Base-by-base conservation (phyloP, 2,329 filamentous ascomycete species). In the Phyllosticta citriasiana region DNA sequence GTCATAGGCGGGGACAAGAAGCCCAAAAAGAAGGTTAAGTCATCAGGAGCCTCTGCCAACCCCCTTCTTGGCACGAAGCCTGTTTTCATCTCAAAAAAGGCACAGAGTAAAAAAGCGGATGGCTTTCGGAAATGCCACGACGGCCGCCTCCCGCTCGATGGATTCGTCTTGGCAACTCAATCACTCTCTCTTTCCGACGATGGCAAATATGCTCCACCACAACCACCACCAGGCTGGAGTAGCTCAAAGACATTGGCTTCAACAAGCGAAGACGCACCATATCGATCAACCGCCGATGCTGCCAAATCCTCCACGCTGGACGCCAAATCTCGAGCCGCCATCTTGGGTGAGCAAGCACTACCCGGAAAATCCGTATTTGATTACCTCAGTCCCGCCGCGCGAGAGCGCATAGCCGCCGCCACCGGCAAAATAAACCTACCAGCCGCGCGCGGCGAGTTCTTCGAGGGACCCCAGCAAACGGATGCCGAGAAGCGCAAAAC, bases 341-440 rank as follows among this genome's bases (percentile, higher is more conserved):
- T 96, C 0, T 80, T 97, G 1, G 92, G 92, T 40, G 93, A 97
- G 75, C 80, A 84, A 50, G 82, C 84, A 40, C 78, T 97, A 0
- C 92, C 92, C 0, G 90, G 91, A 0, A 97, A 97, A 76, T 97
- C 94, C 0, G 86, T 99, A 2, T 99, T 97, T 72, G 92, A 97
- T 74, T 99, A 89, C 73, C 82, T 99, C 65, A 89, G 89, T 0
- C 80, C 89, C 0, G 82, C 88, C 35, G 85, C 89, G 3, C 85
- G 94, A 64, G 87, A 93, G 57, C 84, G 87, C 26, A 82, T 99
- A 53, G 91, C 82, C 2, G 80, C 84, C 10, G 86, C 86, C 0
- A 91, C 90, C 2, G 92, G 92, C 1, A 91, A 86, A 62, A 75
- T 75, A 2, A 84, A 93, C 68, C 82, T 99, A 2, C 94, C 94